phyloP scores from a whole-genome alignment of 441 rosid species.

The Corymbia citriodora region DNA sequence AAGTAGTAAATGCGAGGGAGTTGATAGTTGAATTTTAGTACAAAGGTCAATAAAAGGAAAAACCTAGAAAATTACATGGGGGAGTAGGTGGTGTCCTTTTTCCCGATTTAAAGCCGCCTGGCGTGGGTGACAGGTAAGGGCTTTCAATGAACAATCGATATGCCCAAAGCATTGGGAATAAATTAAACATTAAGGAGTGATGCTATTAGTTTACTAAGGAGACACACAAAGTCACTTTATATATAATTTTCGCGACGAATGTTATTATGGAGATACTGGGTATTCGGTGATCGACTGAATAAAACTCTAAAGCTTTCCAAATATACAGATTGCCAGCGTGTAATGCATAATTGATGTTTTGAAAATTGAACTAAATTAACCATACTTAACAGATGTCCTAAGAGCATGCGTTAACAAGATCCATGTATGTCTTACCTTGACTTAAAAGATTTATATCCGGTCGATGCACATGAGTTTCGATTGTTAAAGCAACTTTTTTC shows the following conservation, averaged over 20 bases:
- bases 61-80: background rate
- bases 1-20: background rate
- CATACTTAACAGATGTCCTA: background rate
- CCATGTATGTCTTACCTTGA: background rate
- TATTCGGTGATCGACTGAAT: background rate
- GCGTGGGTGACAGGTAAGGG: background rate
- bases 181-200: background rate
- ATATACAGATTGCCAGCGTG: background rate
- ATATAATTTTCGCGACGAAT: background rate
- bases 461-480: fast-evolving
- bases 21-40: background rate
- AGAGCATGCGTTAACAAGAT: background rate
- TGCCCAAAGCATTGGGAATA: background rate
- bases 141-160: background rate
- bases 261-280: background rate
- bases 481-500: background rate
- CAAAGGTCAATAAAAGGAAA: background rate
- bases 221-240: background rate
- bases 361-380: background rate
- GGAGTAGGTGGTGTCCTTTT: background rate
- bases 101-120: background rate
- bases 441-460: background rate
- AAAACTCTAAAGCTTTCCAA: background rate
- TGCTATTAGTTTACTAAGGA: background rate
- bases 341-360: fast-evolving